Conservation (phyloP, 441 rosid genomes). For the Sinapis alba region DNA sequence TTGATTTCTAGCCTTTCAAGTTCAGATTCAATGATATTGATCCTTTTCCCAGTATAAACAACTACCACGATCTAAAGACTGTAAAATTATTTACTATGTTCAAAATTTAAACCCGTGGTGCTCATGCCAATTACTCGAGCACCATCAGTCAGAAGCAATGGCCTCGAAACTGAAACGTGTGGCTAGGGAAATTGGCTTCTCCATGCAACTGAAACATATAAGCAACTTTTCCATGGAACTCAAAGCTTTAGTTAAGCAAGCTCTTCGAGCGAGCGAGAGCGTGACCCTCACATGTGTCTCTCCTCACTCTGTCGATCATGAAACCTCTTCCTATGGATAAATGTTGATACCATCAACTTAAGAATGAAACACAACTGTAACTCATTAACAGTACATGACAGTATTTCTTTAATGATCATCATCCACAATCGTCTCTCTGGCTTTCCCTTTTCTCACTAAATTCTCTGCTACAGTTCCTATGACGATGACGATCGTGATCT, state of each 20-base stretch:
- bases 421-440: slow-evolving; percentile 59
- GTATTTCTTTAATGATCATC: slow-evolving; percentile 45
- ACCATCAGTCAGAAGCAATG: slow-evolving; percentile 72
- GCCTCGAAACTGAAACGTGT: slow-evolving; percentile 38
- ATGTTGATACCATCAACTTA: slow-evolving; percentile 10
- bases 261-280: slow-evolving; percentile 70
- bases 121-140: slow-evolving; percentile 53
- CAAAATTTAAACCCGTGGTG: too few species aligned
- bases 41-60: too few species aligned
- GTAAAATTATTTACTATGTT: too few species aligned
- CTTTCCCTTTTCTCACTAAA: slow-evolving; percentile 56
- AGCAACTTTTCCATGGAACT: too few species aligned
- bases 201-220: too few species aligned
- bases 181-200: slow-evolving; percentile 48
- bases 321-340: slow-evolving; percentile 52
- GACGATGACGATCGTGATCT: slow-evolving; percentile 15
- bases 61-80: too few species aligned
- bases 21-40: too few species aligned
- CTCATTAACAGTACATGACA: slow-evolving; percentile 47
- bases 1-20: too few species aligned
- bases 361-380: not conserved
- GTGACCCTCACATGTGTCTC: slow-evolving; percentile 55
- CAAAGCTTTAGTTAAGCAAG: too few species aligned
- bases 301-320: slow-evolving; percentile 76
- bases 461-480: slow-evolving; percentile 58